Evolutionary conservation across 2,329 filamentous ascomycete genomes (phyloP), one percentile per base, ranked within the genome.

Genomic region (Akanthomyces uredinophilus): DNA sequence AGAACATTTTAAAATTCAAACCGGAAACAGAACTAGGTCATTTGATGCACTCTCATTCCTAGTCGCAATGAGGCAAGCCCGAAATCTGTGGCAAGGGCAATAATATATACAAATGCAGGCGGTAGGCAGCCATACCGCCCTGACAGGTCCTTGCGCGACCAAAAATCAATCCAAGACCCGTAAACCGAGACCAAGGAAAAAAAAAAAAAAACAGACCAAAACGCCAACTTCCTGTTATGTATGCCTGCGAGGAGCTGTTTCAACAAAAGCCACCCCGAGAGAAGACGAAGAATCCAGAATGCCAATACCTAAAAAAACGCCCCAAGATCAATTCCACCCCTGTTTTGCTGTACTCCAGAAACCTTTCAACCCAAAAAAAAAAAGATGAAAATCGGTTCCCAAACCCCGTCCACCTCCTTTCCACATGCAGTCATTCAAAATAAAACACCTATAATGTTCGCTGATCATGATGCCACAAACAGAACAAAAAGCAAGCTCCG

Each of bases 231-330:
- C 55, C 43, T 29, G 29, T 29, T 29, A 49, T 49, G 44, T 27
- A 49, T 58, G 44, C 55, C 32, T 24, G 32, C 29, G 16, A 44
- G 32, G 29, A 58, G 55, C 55, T 39, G 4, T 58, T 58, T 18
- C 32, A 58, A 58, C 44, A n/a, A 53, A 59, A 27, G 63, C 70
- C 35, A 66, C 62, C 58, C 43, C 44, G 52, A 50, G n/a, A 32
- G n/a, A 53, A 29, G 27, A 6, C 4, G 5, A 32, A 13, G 32
- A 57, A 57, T 37, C 24, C 39, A 44, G 32, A 55, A 55, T 20
- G 8, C 27, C 32, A 22, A 55, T 50, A 29, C 24, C 39, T n/a
- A n/a, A 44, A 14, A 13, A 55, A 57, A 57, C 32, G 47, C 41
- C 43, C 53, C 53, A 16, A 11, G 22, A 46, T 44, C 46, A 55